Base-by-base conservation (phyloP, 768 basidiomycete species). In the Auriscalpium vulgare region DNA sequence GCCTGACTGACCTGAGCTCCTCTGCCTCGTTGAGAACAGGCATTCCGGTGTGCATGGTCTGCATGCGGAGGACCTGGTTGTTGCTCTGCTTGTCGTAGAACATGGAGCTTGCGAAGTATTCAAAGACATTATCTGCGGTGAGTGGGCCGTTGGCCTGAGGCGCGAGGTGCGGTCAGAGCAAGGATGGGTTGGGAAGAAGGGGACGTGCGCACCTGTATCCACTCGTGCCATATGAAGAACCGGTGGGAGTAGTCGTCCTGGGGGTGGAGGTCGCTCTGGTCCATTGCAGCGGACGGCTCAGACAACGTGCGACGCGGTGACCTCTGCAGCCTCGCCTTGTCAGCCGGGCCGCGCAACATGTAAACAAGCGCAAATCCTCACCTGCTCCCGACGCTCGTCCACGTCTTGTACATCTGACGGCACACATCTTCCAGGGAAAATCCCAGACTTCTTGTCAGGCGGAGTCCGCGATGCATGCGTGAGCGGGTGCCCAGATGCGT, bases 1-100 rank as follows among this genome's bases (percentile, higher is more conserved):
- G n/a, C 16, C 17, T 38, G n/a, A 57, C 83, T 60, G 68, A 89
- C 92, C 76, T 91, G 59, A 95, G 82, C 66, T 95, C 90, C 60
- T 89, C 89, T 10, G 85, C 84, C 68, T 94, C 93, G 61, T 94
- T 87, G 8, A 78, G 73, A 55, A 91, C 72, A 10, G 87, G 81
- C 34, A 81, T 72, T n/a, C 87, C 90, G 0, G 88, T 87, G 65
- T 91, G 87, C 74, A 87, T 85, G 0, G 90, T 94, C 70, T 95
- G 93, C 93, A 95, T 95, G 63, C 91, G 86, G 46, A 95, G 74
- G 35, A 88, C 84, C 64, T 93, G 89, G 69, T 95, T 95, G 70
- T 87, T 94, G 72, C 88, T 92, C 71, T 90, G 88, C 69, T 91
- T 91, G 72, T 95, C 92, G 68, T 92, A 95, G 74, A 93, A 95